phyloP scores from a whole-genome alignment of 176 grass and related monocot genomes.

The Eragrostis curvula region DNA sequence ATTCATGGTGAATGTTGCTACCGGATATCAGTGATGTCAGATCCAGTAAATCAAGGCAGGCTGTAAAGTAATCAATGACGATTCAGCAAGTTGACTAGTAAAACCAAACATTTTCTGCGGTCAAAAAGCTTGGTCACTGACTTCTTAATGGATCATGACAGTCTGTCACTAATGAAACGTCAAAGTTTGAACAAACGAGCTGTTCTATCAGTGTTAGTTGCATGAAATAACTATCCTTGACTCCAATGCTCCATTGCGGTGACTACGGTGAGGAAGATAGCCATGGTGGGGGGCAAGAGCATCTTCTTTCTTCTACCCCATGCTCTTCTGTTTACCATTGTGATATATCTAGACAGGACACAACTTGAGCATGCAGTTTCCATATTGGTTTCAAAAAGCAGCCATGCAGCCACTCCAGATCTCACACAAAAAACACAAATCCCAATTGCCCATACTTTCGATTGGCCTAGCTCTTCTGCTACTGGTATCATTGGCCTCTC shows the following conservation, averaged over 20 bases:
- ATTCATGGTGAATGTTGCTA: too few species aligned
- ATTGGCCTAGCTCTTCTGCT: conserved; percentile 8
- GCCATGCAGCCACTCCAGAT: conserved; percentile 28
- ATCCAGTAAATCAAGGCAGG: background rate
- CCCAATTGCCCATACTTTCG: background rate
- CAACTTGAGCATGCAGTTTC: background rate
- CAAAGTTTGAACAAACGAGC: conserved; percentile 20
- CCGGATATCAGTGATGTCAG: background rate
- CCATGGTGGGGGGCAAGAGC: background rate
- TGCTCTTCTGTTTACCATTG: conserved; percentile 21
- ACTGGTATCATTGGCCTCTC: conserved; percentile 33
- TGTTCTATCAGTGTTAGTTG: background rate
- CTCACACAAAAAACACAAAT: background rate
- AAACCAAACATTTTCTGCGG: background rate
- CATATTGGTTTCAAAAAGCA: background rate
- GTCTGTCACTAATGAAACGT: background rate
- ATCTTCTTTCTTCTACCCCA: background rate
- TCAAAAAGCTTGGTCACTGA: background rate
- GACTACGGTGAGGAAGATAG: background rate
- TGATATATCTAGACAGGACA: background rate
- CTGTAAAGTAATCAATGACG: background rate
- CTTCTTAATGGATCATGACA: conserved; percentile 21
- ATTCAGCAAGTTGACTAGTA: background rate
- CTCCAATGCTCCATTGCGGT: background rate
- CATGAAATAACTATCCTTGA: conserved; percentile 26